Evolutionary conservation across 2,329 filamentous ascomycete genomes (phyloP), one percentile per base, ranked within the genome.

Genomic region (Fonsecaea pedrosoi): DNA sequence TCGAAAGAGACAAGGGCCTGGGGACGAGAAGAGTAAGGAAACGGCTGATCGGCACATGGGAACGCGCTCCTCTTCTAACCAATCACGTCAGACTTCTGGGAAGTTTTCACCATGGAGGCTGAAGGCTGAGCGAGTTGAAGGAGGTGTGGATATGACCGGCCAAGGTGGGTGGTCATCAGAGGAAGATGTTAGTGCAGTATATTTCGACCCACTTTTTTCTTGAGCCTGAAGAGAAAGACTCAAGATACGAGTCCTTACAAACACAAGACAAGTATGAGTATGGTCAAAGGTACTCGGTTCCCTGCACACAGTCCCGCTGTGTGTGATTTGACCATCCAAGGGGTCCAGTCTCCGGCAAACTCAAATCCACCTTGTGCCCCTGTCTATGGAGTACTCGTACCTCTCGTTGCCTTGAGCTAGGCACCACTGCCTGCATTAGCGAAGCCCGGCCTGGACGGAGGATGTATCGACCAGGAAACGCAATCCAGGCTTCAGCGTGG

Each of bases 331-430:
- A 30, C 10, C 40, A 7, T 30, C 25, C 45, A 25, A 42, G 45
- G 45, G 45, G 45, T 50, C 45, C 45, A 50, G 4, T 9, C 45
- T 50, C 45, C 45, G 6, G 7, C 18, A 18, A 50, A 50, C 45
- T 30, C 45, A 50, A 50, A 30, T 50, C 6, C 45, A 25, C 21
- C 18, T 12, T 50, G 10, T 1, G 5, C 45, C 45, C 21, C 21
- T 25, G 45, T 18, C 40, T 18, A 32, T 5, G 30, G 30, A 32
- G 30, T 32, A 32, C 30, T 32, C 30, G 30, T 32, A 18, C 40
- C 40, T 45, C 45, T 50, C 45, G 45, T 50, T 50, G 45, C 45
- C 45, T 50, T 25, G 45, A 50, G 21, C 45, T 30, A 50, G 21
- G 45, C 45, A 50, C 45, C 45, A 13, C 45, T 8, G 45, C 45